Conservation (phyloP, 768 basidiomycete species). For the Trametes coccinea region DNA sequence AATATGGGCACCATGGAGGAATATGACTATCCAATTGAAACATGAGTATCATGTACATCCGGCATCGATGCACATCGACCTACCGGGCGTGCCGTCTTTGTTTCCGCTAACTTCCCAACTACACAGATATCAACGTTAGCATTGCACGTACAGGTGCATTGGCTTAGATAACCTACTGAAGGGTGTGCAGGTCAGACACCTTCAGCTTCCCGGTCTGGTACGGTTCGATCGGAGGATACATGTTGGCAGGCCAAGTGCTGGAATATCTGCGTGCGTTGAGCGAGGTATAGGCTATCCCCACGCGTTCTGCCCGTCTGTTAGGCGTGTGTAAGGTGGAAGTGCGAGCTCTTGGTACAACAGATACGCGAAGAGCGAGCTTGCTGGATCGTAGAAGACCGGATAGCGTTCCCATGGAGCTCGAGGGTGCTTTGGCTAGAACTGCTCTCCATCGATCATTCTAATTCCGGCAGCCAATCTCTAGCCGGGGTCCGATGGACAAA, state of each 20-base stretch:
- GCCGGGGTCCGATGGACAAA: no score
- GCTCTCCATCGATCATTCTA: no score
- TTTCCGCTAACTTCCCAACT: constrained; percentile 87
- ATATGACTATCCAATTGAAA: constrained; percentile 53
- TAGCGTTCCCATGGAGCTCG: not conserved
- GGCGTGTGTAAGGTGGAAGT: not conserved
- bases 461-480: no score
- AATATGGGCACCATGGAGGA: constrained; percentile 59
- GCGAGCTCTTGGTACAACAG: not conserved
- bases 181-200: constrained; percentile 71
- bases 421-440: not conserved
- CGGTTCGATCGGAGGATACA: constrained; percentile 73
- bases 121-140: not conserved
- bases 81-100: constrained; percentile 73
- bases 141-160: not conserved
- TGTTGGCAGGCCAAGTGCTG: constrained; percentile 26
- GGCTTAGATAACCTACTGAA: constrained; percentile 58
- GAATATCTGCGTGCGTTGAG: not conserved
- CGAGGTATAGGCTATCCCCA: not conserved
- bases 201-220: constrained; percentile 65
- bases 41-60: no score
- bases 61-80: constrained; percentile 9
- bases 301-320: not conserved
- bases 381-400: not conserved
- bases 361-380: not conserved